These are phyloP conservation scores for Polytolypa hystricis DNA, from an alignment of 2,329 filamentous ascomycete species.

Conservation along the genomic window DNA sequence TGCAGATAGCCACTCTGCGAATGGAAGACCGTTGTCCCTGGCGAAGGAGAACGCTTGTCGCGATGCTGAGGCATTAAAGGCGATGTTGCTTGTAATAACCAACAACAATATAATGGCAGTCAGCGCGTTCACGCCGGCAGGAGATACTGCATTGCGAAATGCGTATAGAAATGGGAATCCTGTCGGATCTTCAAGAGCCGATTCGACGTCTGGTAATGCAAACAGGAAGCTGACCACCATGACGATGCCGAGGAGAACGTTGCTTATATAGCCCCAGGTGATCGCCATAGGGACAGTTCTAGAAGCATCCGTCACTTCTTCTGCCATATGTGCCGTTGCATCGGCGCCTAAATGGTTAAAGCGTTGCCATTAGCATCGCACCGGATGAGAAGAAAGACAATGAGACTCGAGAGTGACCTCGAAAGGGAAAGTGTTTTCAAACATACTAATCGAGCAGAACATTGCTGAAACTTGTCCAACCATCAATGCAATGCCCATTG, in stretches of 20 bases:
- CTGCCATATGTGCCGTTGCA: slow-evolving; percentile 20
- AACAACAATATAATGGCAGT: slow-evolving; percentile 24
- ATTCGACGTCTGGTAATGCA: slow-evolving; percentile 24
- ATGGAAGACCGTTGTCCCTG: slow-evolving; percentile 26
- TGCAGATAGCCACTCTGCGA: slow-evolving; percentile 22
- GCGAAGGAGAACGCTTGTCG: slow-evolving; percentile 15
- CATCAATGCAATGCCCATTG: slow-evolving; percentile 25
- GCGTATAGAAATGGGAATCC: slow-evolving; percentile 28
- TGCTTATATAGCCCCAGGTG: slow-evolving; percentile 24
- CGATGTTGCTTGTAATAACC: slow-evolving; percentile 20
- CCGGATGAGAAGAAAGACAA: not conserved
- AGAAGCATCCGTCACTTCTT: slow-evolving; percentile 29
- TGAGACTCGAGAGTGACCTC: slow-evolving; percentile 35
- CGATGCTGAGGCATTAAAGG: slow-evolving; percentile 35
- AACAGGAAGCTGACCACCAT: slow-evolving; percentile 27
- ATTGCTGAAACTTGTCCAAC: slow-evolving; percentile 33
- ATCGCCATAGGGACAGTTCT: slow-evolving; percentile 27
- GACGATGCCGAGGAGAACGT: slow-evolving; percentile 25
- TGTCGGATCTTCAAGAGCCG: slow-evolving; percentile 22
- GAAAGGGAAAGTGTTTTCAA: slow-evolving; percentile 15
- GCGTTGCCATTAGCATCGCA: not conserved
- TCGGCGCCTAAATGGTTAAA: slow-evolving; percentile 11
- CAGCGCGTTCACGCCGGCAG: slow-evolving; percentile 21
- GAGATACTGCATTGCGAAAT: slow-evolving; percentile 40
- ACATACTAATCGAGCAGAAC: slow-evolving; percentile 25